A percentile compares a stretch with the other conserved stretches of the same genome.
Evolutionary conservation across 106 monocot genomes (phyloP).

Genomic region (Cymbidium sinense): DNA sequence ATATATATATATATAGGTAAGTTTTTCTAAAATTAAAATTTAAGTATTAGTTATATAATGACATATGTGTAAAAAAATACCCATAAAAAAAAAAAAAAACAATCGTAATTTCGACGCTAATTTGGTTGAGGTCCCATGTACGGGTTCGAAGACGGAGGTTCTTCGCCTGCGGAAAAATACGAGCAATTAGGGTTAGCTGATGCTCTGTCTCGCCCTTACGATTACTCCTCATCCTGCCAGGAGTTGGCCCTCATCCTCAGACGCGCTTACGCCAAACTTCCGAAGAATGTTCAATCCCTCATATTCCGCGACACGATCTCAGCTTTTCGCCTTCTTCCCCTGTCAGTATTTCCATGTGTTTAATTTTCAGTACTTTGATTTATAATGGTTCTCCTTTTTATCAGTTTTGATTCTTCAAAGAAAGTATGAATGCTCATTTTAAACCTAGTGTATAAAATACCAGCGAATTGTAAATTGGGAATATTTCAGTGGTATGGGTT

Average conservation of each 20-base stretch:
- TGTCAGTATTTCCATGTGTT: conserved; percentile 20
- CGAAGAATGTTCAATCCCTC: conserved; percentile 60
- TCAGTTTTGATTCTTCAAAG: background rate
- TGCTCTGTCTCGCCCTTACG: conserved; percentile 47
- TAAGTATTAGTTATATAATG: too few relatives aligned
- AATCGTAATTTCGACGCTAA: too few relatives aligned
- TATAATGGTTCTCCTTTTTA: background rate
- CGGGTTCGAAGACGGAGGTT: background rate
- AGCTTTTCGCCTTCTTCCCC: conserved; percentile 81
- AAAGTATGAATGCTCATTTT: background rate
- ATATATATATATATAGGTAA: too few relatives aligned
- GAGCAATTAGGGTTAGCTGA: conserved; percentile 38
- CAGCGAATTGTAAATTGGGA: too few relatives aligned
- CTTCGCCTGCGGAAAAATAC: conserved; percentile 31
- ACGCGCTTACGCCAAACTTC: conserved; percentile 51
- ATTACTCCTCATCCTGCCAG: conserved; percentile 61
- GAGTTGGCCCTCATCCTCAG: conserved; percentile 68
- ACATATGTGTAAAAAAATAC: too few relatives aligned
- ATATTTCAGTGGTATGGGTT: too few relatives aligned
- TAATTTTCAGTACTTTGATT: too few relatives aligned
- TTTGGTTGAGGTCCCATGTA: too few relatives aligned
- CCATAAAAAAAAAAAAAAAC: too few relatives aligned
- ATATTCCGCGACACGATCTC: conserved; percentile 55
- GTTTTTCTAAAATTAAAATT: too few relatives aligned
- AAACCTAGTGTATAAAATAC: too few relatives aligned